These are phyloP conservation scores for Simplicillium aogashimaense DNA, from an alignment of 2,329 filamentous ascomycete genomes.

Conservation along the genomic window DNA sequence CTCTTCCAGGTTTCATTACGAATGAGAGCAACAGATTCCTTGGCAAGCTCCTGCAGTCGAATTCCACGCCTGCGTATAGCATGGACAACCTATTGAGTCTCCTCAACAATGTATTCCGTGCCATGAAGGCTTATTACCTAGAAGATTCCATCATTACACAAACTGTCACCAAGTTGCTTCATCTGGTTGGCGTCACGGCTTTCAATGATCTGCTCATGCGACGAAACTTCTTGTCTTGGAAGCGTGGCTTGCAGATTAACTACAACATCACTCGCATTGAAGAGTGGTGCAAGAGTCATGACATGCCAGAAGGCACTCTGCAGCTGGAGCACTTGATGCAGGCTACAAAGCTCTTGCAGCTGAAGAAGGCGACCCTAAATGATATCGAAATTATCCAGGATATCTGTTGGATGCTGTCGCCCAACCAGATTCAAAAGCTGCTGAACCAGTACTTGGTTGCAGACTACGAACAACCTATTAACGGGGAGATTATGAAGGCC, in stretches of 20 bases:
- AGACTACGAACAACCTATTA: slow-evolving; percentile 98
- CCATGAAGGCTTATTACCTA: slow-evolving; percentile 97
- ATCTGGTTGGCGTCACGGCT: slow-evolving; percentile 89
- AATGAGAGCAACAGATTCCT: slow-evolving; percentile 98
- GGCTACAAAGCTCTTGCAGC: slow-evolving; percentile 1
- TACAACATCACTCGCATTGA: slow-evolving; percentile 99
- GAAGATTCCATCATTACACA: slow-evolving; percentile 95
- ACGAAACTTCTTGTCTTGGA: slow-evolving; percentile 97
- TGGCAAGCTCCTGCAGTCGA: slow-evolving; percentile 87
- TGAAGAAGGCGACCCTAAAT: neutral
- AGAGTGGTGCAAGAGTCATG: slow-evolving; percentile 99
- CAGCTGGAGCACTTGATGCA: slow-evolving; percentile 97
- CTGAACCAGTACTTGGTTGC: slow-evolving; percentile 97
- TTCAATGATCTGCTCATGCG: slow-evolving; percentile 98
- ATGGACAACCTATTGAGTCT: slow-evolving; percentile 98
- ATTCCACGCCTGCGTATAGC: slow-evolving; percentile 89
- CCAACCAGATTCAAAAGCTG: slow-evolving; percentile 98
- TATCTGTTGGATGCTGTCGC: slow-evolving; percentile 99
- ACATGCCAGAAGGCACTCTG: slow-evolving; percentile 96
- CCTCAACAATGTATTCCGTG: slow-evolving; percentile 93
- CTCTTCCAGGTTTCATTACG: slow-evolving; percentile 93
- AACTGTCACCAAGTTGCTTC: slow-evolving; percentile 86
- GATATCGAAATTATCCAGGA: slow-evolving; percentile 86
- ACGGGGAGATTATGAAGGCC: slow-evolving; percentile 99
- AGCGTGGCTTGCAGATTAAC: slow-evolving; percentile 97